Evolutionary conservation across 2,329 filamentous ascomycete genomes (phyloP).

Genomic region (Endoconidiophora polonica): DNA sequence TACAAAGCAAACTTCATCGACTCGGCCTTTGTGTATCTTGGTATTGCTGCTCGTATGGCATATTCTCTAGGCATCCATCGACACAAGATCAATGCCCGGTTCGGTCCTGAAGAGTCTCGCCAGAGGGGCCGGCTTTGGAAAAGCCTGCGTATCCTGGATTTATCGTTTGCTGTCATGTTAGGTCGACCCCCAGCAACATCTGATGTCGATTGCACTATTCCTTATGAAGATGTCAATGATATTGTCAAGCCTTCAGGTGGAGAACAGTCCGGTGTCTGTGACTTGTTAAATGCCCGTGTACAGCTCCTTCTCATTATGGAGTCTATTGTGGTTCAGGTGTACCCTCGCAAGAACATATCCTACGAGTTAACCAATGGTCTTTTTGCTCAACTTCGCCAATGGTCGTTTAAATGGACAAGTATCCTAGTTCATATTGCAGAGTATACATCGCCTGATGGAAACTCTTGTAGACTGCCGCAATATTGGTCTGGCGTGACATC

Average conservation of each 20-base stretch:
- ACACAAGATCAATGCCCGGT: constrained; percentile 36
- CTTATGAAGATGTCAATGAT: constrained; percentile 23
- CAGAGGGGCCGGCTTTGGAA: constrained; percentile 37
- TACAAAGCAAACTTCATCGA: constrained; percentile 38
- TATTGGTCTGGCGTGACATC: constrained; percentile 17
- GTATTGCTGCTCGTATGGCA: constrained; percentile 33
- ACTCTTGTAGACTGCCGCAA: constrained; percentile 7
- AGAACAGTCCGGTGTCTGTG: constrained; percentile 12
- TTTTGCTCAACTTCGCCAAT: constrained; percentile 33
- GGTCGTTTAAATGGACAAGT: constrained; percentile 31
- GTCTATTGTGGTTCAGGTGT: constrained; percentile 33
- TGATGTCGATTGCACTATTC: constrained; percentile 36
- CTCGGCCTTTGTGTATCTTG: constrained; percentile 36
- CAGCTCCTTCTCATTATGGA: constrained; percentile 37
- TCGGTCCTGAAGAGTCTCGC: constrained; percentile 26
- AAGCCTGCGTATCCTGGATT: constrained; percentile 33
- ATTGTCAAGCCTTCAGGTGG: constrained; percentile 20
- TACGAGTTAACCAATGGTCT: constrained; percentile 36
- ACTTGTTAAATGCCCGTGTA: constrained; percentile 33
- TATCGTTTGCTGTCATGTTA: constrained; percentile 37
- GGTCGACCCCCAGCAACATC: constrained; percentile 36
- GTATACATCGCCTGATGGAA: constrained; percentile 17
- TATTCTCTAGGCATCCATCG: constrained; percentile 37
- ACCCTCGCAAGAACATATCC: constrained; percentile 36
- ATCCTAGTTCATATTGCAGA: constrained; percentile 19